These are phyloP conservation scores for Friedmanniomyces simplex DNA, from an alignment of 495 filamentous ascomycete genomes.

Conservation along the genomic window DNA sequence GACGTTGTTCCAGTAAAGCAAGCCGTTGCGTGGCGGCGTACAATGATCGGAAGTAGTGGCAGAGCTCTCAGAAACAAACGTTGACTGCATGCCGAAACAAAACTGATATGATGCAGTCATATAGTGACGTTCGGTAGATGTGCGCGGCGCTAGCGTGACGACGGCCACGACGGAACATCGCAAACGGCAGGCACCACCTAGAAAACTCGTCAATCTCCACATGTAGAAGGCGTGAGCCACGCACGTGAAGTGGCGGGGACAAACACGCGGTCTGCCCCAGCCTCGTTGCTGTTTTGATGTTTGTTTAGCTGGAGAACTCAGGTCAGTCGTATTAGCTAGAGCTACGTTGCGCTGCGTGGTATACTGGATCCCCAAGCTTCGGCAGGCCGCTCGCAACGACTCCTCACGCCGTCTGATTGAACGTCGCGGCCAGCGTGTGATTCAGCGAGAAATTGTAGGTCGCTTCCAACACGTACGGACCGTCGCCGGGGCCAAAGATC, in stretches of 20 bases:
- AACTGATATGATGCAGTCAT: neutral
- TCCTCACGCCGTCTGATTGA: neutral
- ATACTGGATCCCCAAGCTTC: neutral
- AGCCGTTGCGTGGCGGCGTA: neutral
- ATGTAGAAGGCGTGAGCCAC: neutral
- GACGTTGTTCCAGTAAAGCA: neutral
- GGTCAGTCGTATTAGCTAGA: neutral
- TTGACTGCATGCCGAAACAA: no score
- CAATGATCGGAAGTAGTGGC: neutral
- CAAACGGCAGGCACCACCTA: neutral
- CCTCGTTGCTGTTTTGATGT: neutral
- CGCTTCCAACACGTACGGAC: constrained; percentile 29
- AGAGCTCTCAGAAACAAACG: no score
- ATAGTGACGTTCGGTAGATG: neutral
- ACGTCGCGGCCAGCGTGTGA: constrained; percentile 1
- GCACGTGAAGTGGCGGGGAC: neutral
- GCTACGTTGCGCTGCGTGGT: neutral
- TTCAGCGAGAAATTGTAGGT: constrained; percentile 29
- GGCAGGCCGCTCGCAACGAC: no score
- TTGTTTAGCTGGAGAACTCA: neutral
- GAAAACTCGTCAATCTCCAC: neutral
- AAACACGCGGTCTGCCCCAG: no score
- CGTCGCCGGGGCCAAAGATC: constrained; percentile 30
- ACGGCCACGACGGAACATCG: neutral
- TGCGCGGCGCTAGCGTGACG: neutral